Conservation (phyloP, 208 protist species). For the Wallacemonas sp. region DNA sequence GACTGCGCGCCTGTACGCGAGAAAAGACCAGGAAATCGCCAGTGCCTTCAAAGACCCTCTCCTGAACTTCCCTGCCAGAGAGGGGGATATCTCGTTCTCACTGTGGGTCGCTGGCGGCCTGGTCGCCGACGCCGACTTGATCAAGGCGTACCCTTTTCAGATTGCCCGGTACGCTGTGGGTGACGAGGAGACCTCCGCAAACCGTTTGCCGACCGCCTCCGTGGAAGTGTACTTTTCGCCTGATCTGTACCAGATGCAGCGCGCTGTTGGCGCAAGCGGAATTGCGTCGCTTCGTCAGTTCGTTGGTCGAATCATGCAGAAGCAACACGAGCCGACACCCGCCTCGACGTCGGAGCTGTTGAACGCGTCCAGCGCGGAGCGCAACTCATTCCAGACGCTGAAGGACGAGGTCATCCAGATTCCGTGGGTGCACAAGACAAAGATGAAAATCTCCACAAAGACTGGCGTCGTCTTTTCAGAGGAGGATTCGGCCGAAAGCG, state of each 20-base stretch:
- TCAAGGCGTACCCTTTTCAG: slow-evolving; percentile 80
- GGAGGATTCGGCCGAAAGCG: slow-evolving; percentile 16
- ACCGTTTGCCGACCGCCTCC: slow-evolving; percentile 50
- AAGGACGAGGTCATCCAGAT: slow-evolving; percentile 19
- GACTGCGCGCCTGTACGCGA: slow-evolving; percentile 50
- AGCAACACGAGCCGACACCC: slow-evolving; percentile 76
- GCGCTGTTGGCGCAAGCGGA: slow-evolving; percentile 57
- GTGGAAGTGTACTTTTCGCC: slow-evolving; percentile 89
- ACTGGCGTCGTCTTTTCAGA: slow-evolving; percentile 21
- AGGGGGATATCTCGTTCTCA: slow-evolving; percentile 77
- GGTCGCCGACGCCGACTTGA: slow-evolving; percentile 58
- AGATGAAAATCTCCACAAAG: slow-evolving; percentile 8
- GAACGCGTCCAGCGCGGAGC: slow-evolving; percentile 34
- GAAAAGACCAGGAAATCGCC: slow-evolving; percentile 53
- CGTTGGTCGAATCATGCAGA: slow-evolving; percentile 73
- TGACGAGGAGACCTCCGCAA: slow-evolving; percentile 4
- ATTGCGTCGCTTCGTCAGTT: slow-evolving; percentile 68
- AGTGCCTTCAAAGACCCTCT: slow-evolving; percentile 67
- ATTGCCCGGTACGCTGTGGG: slow-evolving; percentile 63
- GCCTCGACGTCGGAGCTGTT: slow-evolving; percentile 66
- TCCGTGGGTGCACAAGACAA: slow-evolving; percentile 30
- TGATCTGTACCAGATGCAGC: slow-evolving; percentile 72
- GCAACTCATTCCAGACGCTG: slow-evolving; percentile 30
- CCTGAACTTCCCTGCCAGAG: slow-evolving; percentile 58
- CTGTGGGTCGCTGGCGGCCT: slow-evolving; percentile 81